Conservation (phyloP, 257 asterid species). For the Penstemon davidsonii region DNA sequence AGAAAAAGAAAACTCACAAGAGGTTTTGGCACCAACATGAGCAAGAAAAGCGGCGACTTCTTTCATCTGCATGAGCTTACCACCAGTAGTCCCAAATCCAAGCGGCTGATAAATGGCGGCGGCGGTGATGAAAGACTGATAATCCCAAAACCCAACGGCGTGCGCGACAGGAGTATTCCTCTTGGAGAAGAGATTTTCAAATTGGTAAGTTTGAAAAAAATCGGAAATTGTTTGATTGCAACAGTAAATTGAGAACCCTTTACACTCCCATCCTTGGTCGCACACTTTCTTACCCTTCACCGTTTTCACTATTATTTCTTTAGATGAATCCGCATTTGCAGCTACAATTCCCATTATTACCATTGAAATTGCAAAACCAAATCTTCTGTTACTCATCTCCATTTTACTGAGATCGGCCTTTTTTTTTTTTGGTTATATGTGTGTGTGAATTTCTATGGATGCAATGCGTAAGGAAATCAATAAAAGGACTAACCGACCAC, state of each 20-base stretch:
- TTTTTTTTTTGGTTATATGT: neutral
- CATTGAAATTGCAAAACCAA: slow-evolving; percentile 5
- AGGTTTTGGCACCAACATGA: slow-evolving; percentile 78
- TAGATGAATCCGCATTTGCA: slow-evolving; percentile 35
- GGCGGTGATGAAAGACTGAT: slow-evolving; percentile 67
- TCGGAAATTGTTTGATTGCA: slow-evolving; percentile 81
- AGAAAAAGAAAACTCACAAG: slow-evolving; percentile 53
- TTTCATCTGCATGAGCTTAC: slow-evolving; percentile 57
- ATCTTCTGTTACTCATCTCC: slow-evolving; percentile 20
- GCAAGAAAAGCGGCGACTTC: slow-evolving; percentile 81
- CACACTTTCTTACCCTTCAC: slow-evolving; percentile 69
- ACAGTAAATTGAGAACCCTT: slow-evolving; percentile 50
- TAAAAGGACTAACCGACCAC: too few species aligned
- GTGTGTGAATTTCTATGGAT: too few species aligned
- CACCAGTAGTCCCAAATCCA: slow-evolving; percentile 92
- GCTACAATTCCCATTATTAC: slow-evolving; percentile 27
- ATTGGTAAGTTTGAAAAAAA: slow-evolving; percentile 66
- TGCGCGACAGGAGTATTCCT: slow-evolving; percentile 75
- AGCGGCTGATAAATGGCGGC: slow-evolving; percentile 66
- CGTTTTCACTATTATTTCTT: slow-evolving; percentile 46
- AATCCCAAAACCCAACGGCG: slow-evolving; percentile 86
- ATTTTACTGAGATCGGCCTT: neutral
- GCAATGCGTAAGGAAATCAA: too few species aligned
- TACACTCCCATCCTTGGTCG: slow-evolving; percentile 77
- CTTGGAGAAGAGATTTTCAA: slow-evolving; percentile 69